A percentile compares a stretch with the other conserved stretches of the same genome.
phyloP scores from a whole-genome alignment of 2,329 filamentous ascomycete species.

The Plectosphaerella sp. region DNA sequence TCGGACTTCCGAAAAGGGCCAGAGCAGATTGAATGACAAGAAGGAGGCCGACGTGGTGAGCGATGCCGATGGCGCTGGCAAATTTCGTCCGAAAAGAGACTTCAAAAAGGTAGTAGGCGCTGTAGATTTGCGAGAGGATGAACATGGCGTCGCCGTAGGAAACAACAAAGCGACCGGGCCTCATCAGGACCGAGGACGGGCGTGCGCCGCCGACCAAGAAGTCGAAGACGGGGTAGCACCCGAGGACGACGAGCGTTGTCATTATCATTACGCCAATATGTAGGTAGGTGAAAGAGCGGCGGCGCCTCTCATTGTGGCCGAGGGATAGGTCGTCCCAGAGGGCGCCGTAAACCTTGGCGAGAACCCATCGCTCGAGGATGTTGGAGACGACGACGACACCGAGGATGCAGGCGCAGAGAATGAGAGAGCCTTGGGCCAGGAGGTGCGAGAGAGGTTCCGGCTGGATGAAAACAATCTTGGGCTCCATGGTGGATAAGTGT shows the following conservation, averaged over 20 bases:
- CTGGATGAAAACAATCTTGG: slow-evolving; percentile 7
- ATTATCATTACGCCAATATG: slow-evolving; percentile 10
- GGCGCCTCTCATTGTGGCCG: slow-evolving; percentile 9
- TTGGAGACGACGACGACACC: slow-evolving; percentile 8
- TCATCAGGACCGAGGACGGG: background rate
- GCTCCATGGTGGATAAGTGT: background rate
- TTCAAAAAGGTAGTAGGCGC: slow-evolving; percentile 14
- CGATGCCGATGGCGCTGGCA: slow-evolving; percentile 11
- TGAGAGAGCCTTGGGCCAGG: slow-evolving; percentile 6
- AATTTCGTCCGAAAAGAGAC: slow-evolving; percentile 11
- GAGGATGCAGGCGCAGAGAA: slow-evolving; percentile 8
- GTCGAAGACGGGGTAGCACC: slow-evolving; percentile 7
- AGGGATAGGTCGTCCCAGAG: slow-evolving; percentile 3
- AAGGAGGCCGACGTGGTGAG: slow-evolving; percentile 2
- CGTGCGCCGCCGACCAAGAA: slow-evolving; percentile 5
- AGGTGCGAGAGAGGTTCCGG: slow-evolving; percentile 7
- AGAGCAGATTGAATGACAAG: slow-evolving; percentile 8
- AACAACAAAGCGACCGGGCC: background rate
- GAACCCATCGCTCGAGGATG: slow-evolving; percentile 10
- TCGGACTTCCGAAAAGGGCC: slow-evolving; percentile 6
- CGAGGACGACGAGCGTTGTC: slow-evolving; percentile 6
- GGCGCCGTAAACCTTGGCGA: slow-evolving; percentile 6
- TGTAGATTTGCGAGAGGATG: slow-evolving; percentile 8
- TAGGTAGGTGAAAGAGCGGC: slow-evolving; percentile 12
- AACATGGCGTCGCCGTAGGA: slow-evolving; percentile 10